Evolutionary conservation across 1,139 yeast genomes (phyloP).

Genomic region (Nadsonia starkeyi-henricii): DNA sequence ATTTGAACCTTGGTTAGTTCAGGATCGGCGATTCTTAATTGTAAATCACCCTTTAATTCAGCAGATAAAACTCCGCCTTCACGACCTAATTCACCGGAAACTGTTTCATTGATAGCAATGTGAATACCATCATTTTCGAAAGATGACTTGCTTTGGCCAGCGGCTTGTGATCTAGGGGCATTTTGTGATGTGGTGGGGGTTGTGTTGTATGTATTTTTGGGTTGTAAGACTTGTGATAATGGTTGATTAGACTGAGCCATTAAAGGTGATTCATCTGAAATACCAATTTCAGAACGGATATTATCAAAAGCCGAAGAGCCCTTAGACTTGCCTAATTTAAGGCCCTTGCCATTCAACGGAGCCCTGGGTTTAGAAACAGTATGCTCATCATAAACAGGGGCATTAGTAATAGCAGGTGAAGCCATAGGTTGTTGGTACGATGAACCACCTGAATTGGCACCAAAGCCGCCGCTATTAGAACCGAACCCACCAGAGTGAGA

Average conservation of each 20-base stretch:
- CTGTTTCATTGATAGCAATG: constrained; percentile 62
- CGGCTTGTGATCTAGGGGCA: constrained; percentile 22
- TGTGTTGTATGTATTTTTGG: constrained; percentile 11
- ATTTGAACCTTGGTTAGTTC: constrained; percentile 54
- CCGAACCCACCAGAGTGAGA: constrained; percentile 9
- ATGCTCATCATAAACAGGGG: constrained; percentile 8
- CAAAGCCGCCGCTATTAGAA: constrained; percentile 6
- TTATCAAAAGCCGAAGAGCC: constrained; percentile 9
- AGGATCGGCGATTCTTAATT: constrained; percentile 68
- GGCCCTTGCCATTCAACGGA: constrained; percentile 50
- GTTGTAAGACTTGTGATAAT: not conserved
- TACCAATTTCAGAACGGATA: constrained; percentile 9
- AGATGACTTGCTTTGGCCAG: not conserved
- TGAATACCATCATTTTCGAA: constrained; percentile 59
- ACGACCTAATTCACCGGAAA: constrained; percentile 64
- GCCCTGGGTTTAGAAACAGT: constrained; percentile 17
- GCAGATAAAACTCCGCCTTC: constrained; percentile 67
- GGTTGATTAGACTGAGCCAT: constrained; percentile 4
- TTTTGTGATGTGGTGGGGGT: constrained; percentile 16
- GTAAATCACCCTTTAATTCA: constrained; percentile 84
- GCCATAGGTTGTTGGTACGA: constrained; percentile 7
- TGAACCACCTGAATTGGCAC: constrained; percentile 6
- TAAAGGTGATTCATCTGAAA: constrained; percentile 11
- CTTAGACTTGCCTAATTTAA: constrained; percentile 64
- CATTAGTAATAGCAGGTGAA: constrained; percentile 10